Base-by-base conservation (phyloP, 192 early-diverging fungal species). In the Umbelopsis vinacea region DNA sequence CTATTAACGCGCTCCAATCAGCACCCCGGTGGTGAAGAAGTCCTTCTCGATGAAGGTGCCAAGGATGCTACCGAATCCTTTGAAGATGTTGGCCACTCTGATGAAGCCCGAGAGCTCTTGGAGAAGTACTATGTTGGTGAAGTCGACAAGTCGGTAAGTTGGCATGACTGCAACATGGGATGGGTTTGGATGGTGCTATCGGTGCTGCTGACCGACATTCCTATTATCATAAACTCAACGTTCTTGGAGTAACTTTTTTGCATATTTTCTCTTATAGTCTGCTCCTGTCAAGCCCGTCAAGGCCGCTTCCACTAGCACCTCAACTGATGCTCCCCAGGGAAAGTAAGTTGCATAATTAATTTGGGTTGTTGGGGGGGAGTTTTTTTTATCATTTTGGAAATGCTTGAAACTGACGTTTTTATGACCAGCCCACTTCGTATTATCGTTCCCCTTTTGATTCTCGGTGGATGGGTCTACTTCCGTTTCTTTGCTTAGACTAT, bases 1-100 rank as follows among this genome's bases (percentile, higher is more conserved):
- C 17, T 19, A 63, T n/a, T 14, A 35, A 63, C 33, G 57, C 29
- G 26, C 17, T 37, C 12, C 57, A 10, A 17, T 40, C 80, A 97
- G 93, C 97, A 98, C 80, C 97, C 97, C 24, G 97, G 97, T 79
- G 97, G 97, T 78, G 97, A 97, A 83, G 97, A 98, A 80, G 94
- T 98, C 15, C 83, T 98, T 71, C 75, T 96, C 50, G 97, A 97
- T 82, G 87, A 92, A 73, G 95, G 89, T 60, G 97, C 94, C 80
- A 86, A 85, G 72, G 95, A 98, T 80, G 92, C 94, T 37, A 93
- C 93, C 46, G 95, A 92, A 74, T 91, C 94, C 23, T 98, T 98
- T 85, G 95, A 98, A 68, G 96, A 97, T 79, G 95, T 98, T 77
- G 97, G 97, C 24, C 96, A 98, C 85, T 95, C 93, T 37, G 93